Base-by-base conservation (phyloP, 1,139 yeast genomes). In the Blastobotrys elegans region DNA sequence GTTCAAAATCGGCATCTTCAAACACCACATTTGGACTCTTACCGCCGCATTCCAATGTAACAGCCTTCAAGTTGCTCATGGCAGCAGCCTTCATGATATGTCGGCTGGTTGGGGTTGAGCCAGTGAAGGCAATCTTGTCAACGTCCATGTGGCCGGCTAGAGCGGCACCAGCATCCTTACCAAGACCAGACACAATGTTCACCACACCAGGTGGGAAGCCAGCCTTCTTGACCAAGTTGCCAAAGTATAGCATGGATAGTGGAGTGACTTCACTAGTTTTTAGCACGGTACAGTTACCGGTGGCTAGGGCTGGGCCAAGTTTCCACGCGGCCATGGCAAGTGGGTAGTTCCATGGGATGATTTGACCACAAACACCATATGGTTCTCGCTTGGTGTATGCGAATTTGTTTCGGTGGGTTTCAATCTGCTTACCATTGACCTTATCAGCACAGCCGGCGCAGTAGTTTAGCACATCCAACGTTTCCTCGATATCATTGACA, bases 301-400 rank as follows among this genome's bases (percentile, higher is more conserved):
- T 77, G 50, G 86, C 89, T 57, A 85, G 69, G 52, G 90, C 89
- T 39, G 94, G 92, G 46, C 83, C 90, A 51, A 85, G 45, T 52
- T 61, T 62, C 95, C 95, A 85, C 21, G 86, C 71, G 60, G 82
- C 75, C 87, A 85, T 84, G 68, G 82, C 74, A 58, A 84, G 63
- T 54, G 95, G 95, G 77, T 84, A 87, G 69, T 87, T 87, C 95
- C 95, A 87, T 54, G 96, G 95, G 53, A 86, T 85, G 59, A 87
- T 84, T 64, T 84, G 90, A 50, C 92, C 95, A 70, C 90, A 83
- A 43, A 87, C 92, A 59, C 95, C 95, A 55, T 83, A 69, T 52
- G 95, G 95, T 65, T 85, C 94, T 54, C 77, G 75, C 49, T 70
- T 63, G 17, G 83, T 77, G 69, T 79, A 84, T 55, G 79, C 81